phyloP scores from a whole-genome alignment of 768 basidiomycete species.

The Termitomyces sp. region DNA sequence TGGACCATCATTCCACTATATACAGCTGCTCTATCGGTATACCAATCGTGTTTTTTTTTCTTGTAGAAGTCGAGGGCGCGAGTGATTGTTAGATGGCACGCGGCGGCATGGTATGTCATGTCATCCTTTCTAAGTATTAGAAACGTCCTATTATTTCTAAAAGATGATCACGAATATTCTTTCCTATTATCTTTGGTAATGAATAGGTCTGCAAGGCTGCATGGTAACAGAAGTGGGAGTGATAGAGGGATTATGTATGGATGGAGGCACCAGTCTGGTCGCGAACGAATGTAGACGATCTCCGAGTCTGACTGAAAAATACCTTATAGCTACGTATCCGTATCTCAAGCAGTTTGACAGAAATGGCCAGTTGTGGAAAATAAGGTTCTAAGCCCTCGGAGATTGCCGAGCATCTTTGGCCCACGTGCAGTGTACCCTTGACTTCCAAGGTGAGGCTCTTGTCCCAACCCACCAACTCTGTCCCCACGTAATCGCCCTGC shows the following conservation, averaged over 20 bases:
- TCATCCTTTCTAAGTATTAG: background rate
- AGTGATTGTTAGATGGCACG: no score
- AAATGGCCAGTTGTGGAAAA: slow-evolving; percentile 1
- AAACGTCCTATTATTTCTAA: no score
- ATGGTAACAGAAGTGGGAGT: background rate
- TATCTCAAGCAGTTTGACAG: background rate
- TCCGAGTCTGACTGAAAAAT: background rate
- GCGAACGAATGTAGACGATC: background rate
- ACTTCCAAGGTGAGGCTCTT: slow-evolving; percentile 16
- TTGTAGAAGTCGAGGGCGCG: no score
- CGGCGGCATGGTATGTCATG: background rate
- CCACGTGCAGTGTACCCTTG: slow-evolving; percentile 14
- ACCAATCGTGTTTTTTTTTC: no score
- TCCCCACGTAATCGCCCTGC: slow-evolving; percentile 2
- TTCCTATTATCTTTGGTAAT: background rate
- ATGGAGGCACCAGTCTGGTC: background rate
- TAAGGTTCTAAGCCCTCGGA: slow-evolving; percentile 15
- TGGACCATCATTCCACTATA: no score
- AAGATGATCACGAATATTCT: background rate
- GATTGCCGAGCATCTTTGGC: slow-evolving; percentile 14
- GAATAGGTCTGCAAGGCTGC: background rate
- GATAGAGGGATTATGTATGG: background rate
- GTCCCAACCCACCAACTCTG: slow-evolving; percentile 1
- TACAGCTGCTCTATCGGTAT: no score
- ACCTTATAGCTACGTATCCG: background rate